A percentile compares a stretch with the other conserved stretches of the same genome.
These are phyloP conservation scores for Lodderomyces beijingensis DNA, from an alignment of 1,139 yeast genomes.

Conservation along the genomic window DNA sequence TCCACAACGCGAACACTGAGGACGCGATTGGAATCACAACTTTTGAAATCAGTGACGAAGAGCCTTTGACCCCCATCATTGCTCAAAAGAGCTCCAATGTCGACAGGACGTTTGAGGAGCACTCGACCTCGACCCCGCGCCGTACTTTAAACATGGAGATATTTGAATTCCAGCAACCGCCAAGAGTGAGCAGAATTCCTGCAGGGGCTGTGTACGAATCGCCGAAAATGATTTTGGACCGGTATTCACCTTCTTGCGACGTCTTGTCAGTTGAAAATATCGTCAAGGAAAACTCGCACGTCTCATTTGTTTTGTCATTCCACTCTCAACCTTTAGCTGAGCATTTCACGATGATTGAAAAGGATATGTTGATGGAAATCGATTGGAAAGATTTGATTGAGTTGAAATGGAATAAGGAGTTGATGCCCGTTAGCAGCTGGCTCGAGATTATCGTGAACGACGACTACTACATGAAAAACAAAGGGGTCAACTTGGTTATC, in stretches of 20 bases:
- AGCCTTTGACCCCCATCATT: slow-evolving; percentile 27
- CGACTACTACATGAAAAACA: slow-evolving; percentile 42
- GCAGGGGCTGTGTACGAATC: slow-evolving; percentile 15
- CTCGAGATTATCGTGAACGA: slow-evolving; percentile 66
- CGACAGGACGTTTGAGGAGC: neutral
- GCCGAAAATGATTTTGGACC: slow-evolving; percentile 36
- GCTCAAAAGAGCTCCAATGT: slow-evolving; percentile 1
- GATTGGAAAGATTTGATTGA: slow-evolving; percentile 92
- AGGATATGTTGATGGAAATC: slow-evolving; percentile 75
- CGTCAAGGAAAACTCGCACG: slow-evolving; percentile 46
- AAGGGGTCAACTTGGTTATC: slow-evolving; percentile 81
- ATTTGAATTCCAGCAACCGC: slow-evolving; percentile 7
- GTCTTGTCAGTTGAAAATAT: slow-evolving; percentile 32
- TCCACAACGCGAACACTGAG: slow-evolving; percentile 38
- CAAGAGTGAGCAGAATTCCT: slow-evolving; percentile 1
- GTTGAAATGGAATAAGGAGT: slow-evolving; percentile 64
- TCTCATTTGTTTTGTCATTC: slow-evolving; percentile 75
- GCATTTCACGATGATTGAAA: slow-evolving; percentile 82
- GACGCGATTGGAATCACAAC: slow-evolving; percentile 30
- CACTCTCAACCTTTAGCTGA: slow-evolving; percentile 63
- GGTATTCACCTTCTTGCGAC: slow-evolving; percentile 29
- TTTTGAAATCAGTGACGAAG: slow-evolving; percentile 20
- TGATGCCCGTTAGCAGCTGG: slow-evolving; percentile 83
- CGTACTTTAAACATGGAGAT: neutral
- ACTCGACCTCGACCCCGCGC: slow-evolving; percentile 3